A percentile compares a stretch with the other conserved stretches of the same genome.
Evolutionary conservation across 192 early-diverging fungal species (phyloP).

Genomic region (Coemansia reversa): DNA sequence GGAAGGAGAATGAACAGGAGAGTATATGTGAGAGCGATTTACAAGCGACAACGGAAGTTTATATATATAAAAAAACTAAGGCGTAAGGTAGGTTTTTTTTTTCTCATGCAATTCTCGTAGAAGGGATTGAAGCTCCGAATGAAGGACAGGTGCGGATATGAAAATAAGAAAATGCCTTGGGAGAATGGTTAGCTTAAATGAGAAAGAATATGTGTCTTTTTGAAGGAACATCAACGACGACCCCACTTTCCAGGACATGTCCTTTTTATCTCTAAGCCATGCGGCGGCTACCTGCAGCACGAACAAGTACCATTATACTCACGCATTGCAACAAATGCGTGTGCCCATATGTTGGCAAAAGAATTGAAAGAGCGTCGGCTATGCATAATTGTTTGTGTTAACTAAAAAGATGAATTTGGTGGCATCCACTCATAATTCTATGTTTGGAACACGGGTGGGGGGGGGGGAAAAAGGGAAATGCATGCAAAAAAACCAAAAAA

Average conservation of each 20-base stretch:
- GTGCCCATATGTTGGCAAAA: neutral
- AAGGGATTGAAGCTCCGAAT: neutral
- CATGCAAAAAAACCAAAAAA: no score
- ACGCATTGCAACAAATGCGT: no score
- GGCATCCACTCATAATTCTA: slow-evolving; percentile 16
- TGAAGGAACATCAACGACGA: neutral
- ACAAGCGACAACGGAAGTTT: neutral
- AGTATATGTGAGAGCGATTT: neutral
- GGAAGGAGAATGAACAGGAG: slow-evolving; percentile 3
- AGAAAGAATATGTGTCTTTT: slow-evolving; percentile 5
- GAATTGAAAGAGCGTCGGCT: no score
- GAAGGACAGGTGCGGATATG: slow-evolving; percentile 8
- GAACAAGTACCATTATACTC: neutral
- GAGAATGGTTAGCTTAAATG: neutral
- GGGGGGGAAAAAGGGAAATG: neutral
- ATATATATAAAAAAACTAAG: no score
- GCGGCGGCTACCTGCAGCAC: slow-evolving; percentile 16
- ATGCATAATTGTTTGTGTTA: slow-evolving; percentile 7
- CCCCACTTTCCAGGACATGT: neutral
- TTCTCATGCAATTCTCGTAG: slow-evolving; percentile 8
- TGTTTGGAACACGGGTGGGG: slow-evolving; percentile 40
- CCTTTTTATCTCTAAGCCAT: slow-evolving; percentile 19
- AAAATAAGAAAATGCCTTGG: slow-evolving; percentile 2
- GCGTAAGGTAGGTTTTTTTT: neutral
- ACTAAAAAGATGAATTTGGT: neutral